Conservation (phyloP, 192 early-diverging fungal species). For the Rhizoclosmatium globosum region DNA sequence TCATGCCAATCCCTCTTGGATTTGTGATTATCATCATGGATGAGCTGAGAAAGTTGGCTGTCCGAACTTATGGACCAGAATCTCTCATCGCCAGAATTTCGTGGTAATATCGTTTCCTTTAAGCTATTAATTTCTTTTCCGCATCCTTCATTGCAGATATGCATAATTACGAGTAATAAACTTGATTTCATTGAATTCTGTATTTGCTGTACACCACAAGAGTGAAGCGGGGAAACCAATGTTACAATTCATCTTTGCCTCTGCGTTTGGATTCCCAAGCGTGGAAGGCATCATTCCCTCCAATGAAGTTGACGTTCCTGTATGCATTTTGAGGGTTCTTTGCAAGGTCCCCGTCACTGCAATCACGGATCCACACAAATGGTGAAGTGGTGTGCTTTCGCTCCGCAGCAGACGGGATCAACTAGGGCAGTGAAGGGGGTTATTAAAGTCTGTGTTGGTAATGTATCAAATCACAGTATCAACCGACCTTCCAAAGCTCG, state of each 20-base stretch:
- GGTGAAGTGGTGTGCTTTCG: background rate
- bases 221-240: background rate
- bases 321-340: background rate
- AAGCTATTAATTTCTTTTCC: no score
- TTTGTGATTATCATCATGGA: conserved; percentile 64
- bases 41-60: conserved; percentile 67
- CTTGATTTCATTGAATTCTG: background rate
- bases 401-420: background rate
- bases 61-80: conserved; percentile 41
- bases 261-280: background rate
- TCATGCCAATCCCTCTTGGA: conserved; percentile 66
- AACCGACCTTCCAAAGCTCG: background rate
- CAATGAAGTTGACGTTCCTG: background rate
- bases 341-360: background rate
- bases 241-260: background rate
- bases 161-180: no score
- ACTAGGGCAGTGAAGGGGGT: background rate
- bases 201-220: background rate
- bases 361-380: conserved; percentile 7
- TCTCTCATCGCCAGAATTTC: background rate
- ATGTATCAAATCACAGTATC: no score
- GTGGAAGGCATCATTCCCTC: background rate
- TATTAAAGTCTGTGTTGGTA: no score
- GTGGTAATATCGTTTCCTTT: conserved; percentile 1
- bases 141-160: no score